These are phyloP conservation scores for Calamus simplicifolius DNA, from an alignment of 176 grass and related monocot genomes.

Conservation along the genomic window DNA sequence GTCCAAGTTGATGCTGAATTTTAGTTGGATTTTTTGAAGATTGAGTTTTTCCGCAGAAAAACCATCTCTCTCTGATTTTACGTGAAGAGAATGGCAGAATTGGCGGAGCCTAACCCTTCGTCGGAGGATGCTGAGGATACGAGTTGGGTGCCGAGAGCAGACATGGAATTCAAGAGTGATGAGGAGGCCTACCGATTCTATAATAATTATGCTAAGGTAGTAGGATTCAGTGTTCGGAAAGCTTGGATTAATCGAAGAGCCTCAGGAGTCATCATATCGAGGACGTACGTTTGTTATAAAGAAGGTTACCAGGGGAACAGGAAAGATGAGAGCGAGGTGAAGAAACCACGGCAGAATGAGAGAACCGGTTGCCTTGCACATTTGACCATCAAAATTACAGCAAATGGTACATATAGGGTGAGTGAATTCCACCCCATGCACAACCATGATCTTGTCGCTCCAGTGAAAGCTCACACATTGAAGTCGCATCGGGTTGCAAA, in stretches of 20 bases:
- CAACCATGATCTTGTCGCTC: constrained; percentile 13
- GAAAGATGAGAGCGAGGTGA: constrained; percentile 25
- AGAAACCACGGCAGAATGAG: constrained; percentile 22
- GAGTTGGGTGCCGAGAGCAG: constrained; percentile 28
- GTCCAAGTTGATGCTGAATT: neutral
- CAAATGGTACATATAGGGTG: constrained; percentile 21
- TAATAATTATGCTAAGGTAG: constrained; percentile 26
- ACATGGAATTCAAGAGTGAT: constrained; percentile 39
- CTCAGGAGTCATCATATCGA: constrained; percentile 24
- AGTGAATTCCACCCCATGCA: constrained; percentile 38
- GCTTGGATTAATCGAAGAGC: constrained; percentile 27
- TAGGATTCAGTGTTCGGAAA: constrained; percentile 31
- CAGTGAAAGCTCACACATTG: neutral
- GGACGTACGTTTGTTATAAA: constrained; percentile 36
- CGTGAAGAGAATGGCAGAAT: constrained; percentile 9
- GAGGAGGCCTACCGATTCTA: constrained; percentile 39
- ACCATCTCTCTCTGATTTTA: neutral
- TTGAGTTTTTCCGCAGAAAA: no score
- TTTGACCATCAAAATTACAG: constrained; percentile 28
- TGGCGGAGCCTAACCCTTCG: neutral
- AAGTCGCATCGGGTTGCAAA: constrained; percentile 11
- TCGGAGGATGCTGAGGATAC: neutral
- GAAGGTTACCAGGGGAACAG: constrained; percentile 27
- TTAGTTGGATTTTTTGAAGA: no score
- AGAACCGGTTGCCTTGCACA: constrained; percentile 41